Base-by-base conservation (phyloP, 768 basidiomycete genomes). In the Cubamyces lactineus region DNA sequence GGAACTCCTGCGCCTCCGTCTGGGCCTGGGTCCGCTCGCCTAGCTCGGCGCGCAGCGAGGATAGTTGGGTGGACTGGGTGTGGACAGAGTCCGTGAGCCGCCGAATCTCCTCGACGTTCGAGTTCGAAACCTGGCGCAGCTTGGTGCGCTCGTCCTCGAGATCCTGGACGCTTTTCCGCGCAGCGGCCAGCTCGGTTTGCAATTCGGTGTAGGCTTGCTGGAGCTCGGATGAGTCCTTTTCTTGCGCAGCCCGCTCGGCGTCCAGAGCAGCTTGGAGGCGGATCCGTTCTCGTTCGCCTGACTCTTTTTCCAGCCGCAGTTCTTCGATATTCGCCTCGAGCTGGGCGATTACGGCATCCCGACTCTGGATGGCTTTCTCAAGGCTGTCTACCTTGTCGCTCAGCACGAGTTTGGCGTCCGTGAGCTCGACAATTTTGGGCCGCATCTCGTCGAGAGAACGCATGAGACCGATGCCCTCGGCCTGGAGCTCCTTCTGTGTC, bases 381-480 rank as follows among this genome's bases (percentile, higher is more conserved):
- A 92, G 73, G 57, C 74, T 72, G 64, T 84, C 85, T 47, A 86
- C 77, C 67, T 84, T 84, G 63, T 94, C 89, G 46, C 80, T 78
- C 9, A 91, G 79, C 62, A 89, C 84, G 15, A 91, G 75, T 71
- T 88, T 91, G 62, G 79, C 81, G 40, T 86, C 83, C 2, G 89
- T 92, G 56, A 96, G 78, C 70, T 92, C 87, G 21, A 93, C 86
- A 64, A 94, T 86, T 77, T 94, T 94, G 42, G 90, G 84, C 30
- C 89, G 84, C 85, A 94, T 88, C 74, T 94, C 91, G 64, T 94
- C 88, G 62, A 94, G 75, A n/a, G 89, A 86, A 28, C 81, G 84
- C 86, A 94, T 84, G 38, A 95, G 80, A 54, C 79, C 81, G n/a
- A 83, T 85, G 42, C 92, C 91, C 73, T 95, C 93, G 0, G 78